Evolutionary conservation across 2,329 filamentous ascomycete genomes (phyloP), one percentile per base, ranked within the genome.

Genomic region (Diplodia intermedia): DNA sequence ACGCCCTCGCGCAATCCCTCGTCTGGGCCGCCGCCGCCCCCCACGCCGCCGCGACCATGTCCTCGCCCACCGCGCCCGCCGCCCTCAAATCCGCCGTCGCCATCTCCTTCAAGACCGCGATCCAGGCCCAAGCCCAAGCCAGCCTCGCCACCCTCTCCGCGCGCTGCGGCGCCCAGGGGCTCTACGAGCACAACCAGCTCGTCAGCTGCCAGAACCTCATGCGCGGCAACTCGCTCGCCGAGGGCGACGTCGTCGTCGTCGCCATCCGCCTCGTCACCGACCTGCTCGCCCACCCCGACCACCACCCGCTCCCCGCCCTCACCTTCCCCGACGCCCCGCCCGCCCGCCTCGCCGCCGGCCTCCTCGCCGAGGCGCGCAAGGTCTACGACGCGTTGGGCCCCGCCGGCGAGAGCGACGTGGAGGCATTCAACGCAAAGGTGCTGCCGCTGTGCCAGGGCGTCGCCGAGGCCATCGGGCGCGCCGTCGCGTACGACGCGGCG

Each of bases 181-280:
- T 61, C 9, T 61, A 49, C 57, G 57, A 61, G 49, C 61, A 65
- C 61, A 65, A 65, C 31, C 9, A 47, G 9, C 26, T 65, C 36
- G 29, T 54, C 47, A 12, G n/a, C 33, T 38, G 31, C 31, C 61
- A 65, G 26, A 33, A 26, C 40, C 57, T 61, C 57, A 61, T 61
- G 57, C 57, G 57, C 40, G 57, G 57, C 40, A 61, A 61, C 40
- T 61, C 57, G 7, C 26, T 61, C 40, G 57, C 57, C 57, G 57
- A 61, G 23, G 57, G 57, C 40, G 57, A 61, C 14, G 9, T 33
- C 57, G 40, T 61, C 26, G 57, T 61, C 40, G 36, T 61, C 57
- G 38, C 36, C 26, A 20, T 50, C 36, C 57, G 40, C 20, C 38
- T 33, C 23, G 18, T 20, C 40, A 20, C 57, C 3, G 40, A 61